Base-by-base conservation (phyloP, 1,284 basidiomycete genomes). In the Puccinia horiana region DNA sequence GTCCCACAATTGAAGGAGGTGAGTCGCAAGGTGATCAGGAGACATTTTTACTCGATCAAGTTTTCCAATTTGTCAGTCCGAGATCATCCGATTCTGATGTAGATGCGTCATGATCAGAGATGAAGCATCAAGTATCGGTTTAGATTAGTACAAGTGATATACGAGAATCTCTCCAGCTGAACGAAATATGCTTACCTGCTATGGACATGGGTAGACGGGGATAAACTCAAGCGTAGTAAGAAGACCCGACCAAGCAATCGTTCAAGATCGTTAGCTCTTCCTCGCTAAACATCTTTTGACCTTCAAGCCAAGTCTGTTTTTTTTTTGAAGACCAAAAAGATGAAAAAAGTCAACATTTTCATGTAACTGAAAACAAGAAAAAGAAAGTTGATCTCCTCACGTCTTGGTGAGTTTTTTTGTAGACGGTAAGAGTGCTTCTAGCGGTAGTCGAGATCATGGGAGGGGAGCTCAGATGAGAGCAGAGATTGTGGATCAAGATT, bases 321-420 rank as follows among this genome's bases (percentile, higher is more conserved):
- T 65, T 65, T 12, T 2, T 37, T 2, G 23, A 44, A 80, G 56
- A 52, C 54, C 37, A 14, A 73, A n/a, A 54, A 9, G 49, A 29
- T 18, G 0, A 54, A n/a, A 54, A n/a, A 73, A 26, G 47, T 52
- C 49, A 47, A 8, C 16, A 26, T 18, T 12, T 6, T 3, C 35
- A 40, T 8, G 37, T 42, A 44, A 23, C 26, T 0, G 9, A 42
- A 29, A 32, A 40, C 3, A 65, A 52, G 32, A 20, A 32, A 20
- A 32, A 1, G 49, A 26, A 40, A 18, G n/a, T 40, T 49, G 37
- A 3, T 29, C n/a, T n/a, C 14, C 79, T 63, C 44, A 81, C 79
- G 35, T 81, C 79, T 65, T 81, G 79, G 32, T 81, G 79, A 26
- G 67, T 81, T 58, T 81, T 81, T 44, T 81, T 81, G 44, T 72